Evolutionary conservation across 176 grass and related monocot species (phyloP).

Genomic region (Carex scoparia): DNA sequence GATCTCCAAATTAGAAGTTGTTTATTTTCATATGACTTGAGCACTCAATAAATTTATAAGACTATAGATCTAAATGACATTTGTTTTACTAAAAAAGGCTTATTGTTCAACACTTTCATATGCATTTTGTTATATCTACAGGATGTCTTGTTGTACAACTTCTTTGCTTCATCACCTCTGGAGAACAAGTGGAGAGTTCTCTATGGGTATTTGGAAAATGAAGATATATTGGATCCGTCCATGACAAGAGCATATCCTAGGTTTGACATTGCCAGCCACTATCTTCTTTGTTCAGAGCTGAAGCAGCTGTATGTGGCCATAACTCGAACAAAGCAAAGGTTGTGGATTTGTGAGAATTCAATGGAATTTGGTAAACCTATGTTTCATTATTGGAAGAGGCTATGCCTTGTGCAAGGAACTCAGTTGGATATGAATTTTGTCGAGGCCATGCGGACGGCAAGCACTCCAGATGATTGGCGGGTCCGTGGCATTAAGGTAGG

Average conservation of each 20-base stretch:
- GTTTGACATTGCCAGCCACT: conserved; percentile 50
- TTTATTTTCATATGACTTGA: neutral
- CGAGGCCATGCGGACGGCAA: conserved; percentile 57
- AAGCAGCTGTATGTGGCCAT: conserved; percentile 96
- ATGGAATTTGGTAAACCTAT: conserved; percentile 62
- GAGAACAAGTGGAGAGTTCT: conserved; percentile 76
- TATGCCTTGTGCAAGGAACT: conserved; percentile 70
- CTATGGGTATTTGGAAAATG: conserved; percentile 61
- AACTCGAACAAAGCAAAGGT: conserved; percentile 74
- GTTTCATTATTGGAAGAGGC: conserved; percentile 86
- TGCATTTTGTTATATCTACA: conserved; percentile 21
- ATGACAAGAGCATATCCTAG: conserved; percentile 34
- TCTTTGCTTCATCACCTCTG: conserved; percentile 65
- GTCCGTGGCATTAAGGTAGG: conserved; percentile 62
- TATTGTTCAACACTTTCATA: conserved; percentile 3
- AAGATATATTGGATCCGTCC: conserved; percentile 30
- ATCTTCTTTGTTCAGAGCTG: conserved; percentile 84
- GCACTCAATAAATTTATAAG: neutral
- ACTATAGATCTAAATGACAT: neutral
- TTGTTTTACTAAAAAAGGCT: neutral
- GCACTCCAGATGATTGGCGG: conserved; percentile 72
- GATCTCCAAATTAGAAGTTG: neutral
- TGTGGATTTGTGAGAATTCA: conserved; percentile 83
- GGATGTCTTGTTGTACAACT: conserved; percentile 86
- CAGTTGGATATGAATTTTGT: conserved; percentile 52